phyloP scores from a whole-genome alignment of 495 filamentous ascomycete species.

The Neurospora africana region DNA sequence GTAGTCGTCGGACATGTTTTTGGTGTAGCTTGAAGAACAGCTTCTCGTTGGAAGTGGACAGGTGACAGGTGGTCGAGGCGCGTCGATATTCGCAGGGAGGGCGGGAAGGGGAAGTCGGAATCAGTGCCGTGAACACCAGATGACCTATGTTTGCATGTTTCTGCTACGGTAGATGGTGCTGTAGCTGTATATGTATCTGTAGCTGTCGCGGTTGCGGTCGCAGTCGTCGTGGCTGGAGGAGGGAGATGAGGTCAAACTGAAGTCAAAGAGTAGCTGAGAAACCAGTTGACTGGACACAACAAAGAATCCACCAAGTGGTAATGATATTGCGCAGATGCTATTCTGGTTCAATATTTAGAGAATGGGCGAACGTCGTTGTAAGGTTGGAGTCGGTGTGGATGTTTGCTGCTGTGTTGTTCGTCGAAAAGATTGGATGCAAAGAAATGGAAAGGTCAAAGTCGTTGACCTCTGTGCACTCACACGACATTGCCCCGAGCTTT shows the following conservation, averaged over 20 bases:
- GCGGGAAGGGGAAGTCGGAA: not conserved
- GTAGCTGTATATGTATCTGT: not conserved
- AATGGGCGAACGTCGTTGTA: not conserved
- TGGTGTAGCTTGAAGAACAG: not conserved
- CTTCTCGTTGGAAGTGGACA: not conserved
- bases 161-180: not conserved
- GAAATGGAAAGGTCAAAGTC: not conserved
- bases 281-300: not conserved
- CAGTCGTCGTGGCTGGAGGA: not conserved
- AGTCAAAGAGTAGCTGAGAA: not conserved
- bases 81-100: not conserved
- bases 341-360: not conserved
- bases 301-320: not conserved
- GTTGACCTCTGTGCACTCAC: not conserved
- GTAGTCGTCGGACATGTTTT: constrained; percentile 32
- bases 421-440: not conserved
- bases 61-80: not conserved
- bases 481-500: not conserved
- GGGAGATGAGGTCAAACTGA: not conserved
- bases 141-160: not conserved
- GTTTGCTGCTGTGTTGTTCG: not conserved
- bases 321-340: not conserved
- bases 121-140: not conserved
- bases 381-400: not conserved
- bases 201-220: not conserved